Base-by-base conservation (phyloP, 2,329 filamentous ascomycete genomes). In the Apiospora hydei region DNA sequence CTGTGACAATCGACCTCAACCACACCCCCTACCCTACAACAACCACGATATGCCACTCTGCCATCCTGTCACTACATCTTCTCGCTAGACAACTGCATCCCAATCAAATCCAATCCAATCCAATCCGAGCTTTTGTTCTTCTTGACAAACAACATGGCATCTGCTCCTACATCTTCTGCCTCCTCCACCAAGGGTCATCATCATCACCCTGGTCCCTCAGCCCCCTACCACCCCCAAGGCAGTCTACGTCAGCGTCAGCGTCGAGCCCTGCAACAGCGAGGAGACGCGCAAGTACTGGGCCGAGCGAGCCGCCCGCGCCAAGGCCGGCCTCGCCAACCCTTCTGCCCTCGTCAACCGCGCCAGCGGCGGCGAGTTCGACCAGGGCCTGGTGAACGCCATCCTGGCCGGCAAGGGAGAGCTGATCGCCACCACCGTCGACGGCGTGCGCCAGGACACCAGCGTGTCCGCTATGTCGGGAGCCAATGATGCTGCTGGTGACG, bases 241-340 rank as follows among this genome's bases (percentile, higher is more conserved):
- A 5, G 57, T 64, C 57, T 64, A 64, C 21, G 57, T 64, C 57
- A 64, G 57, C 34, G 57, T 64, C 57, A 64, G 57, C 34, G 57
- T 64, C 57, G 57, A 64, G 34, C 57, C 57, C 34, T 64, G 57
- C 34, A 64, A 64, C 34, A 64, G 57, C 34, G 57, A 64, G 57
- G 57, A 64, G 18, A 64, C 57, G 18, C 57, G 57, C 34, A 38
- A 64, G 34, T 64, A 64, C 34, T 64, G 57, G 57, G 57, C 57
- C 57, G 57, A 64, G 18, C 57, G 57, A 41, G 57, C 34, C 6
- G 57, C 57, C 4, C 57, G 57, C 13, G 57, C 30, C 57, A 64
- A 64, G 34, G 57, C 57, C 21, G 57, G 57, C 10, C 11, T 64
- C 10, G 57, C 57, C 34, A 64, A 64, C 21, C 57, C 57, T 4